Conservation (phyloP, 1,284 basidiomycete species). For the Puccinia horiana region DNA sequence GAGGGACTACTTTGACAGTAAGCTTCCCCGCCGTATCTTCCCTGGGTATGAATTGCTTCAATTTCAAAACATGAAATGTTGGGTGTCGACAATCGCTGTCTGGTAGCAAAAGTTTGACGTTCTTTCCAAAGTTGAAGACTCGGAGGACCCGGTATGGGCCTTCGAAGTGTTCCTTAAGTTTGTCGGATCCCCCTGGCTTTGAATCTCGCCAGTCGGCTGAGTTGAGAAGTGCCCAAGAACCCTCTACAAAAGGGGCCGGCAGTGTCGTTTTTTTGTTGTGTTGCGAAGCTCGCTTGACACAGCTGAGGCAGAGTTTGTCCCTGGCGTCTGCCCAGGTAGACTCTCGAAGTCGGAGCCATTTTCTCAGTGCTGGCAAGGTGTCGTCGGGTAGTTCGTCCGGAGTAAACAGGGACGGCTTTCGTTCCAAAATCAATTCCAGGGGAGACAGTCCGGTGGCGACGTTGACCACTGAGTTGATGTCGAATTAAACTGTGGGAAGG, state of each 20-base stretch:
- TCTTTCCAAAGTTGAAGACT: neutral
- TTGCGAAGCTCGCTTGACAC: neutral
- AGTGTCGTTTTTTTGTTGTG: neutral
- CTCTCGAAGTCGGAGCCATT: neutral
- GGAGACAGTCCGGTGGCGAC: slow-evolving; percentile 48
- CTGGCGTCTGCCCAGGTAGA: neutral
- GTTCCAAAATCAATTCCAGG: slow-evolving; percentile 50
- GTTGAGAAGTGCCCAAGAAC: neutral
- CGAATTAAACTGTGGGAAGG: slow-evolving; percentile 50
- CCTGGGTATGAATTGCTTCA: too few species aligned
- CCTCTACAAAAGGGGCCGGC: neutral
- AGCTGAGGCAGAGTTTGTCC: neutral
- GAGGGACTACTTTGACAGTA: too few species aligned
- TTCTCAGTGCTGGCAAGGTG: neutral
- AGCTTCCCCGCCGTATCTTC: too few species aligned
- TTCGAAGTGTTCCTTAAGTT: neutral
- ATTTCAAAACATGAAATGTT: too few species aligned
- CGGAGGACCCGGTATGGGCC: neutral
- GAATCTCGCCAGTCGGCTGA: neutral
- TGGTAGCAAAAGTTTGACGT: neutral
- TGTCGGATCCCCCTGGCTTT: neutral
- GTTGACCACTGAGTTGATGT: too few species aligned
- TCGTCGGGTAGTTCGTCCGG: neutral
- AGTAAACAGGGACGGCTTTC: slow-evolving; percentile 37
- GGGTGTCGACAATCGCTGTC: too few species aligned